A percentile compares a stretch with the other conserved stretches of the same genome.
Evolutionary conservation across 495 filamentous ascomycete species (phyloP).

Genomic region (Penicillium cataractarum): DNA sequence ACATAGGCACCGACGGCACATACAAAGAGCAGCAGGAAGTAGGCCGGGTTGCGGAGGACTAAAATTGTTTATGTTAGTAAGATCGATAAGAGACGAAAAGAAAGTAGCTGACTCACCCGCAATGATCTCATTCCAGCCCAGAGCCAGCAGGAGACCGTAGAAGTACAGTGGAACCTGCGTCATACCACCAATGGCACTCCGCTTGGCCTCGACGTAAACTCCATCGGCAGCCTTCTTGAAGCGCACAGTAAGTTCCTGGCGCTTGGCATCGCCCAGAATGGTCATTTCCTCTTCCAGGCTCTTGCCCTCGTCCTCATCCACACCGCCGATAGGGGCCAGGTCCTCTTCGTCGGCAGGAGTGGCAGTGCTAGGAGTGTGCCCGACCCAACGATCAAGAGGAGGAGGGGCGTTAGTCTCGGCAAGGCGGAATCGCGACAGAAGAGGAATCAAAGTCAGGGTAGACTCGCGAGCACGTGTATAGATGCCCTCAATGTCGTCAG

Average conservation of each 20-base stretch:
- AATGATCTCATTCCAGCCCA: constrained; percentile 97
- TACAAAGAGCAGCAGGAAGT: constrained; percentile 86
- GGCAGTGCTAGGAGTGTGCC: constrained; percentile 72
- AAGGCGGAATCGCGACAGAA: constrained; percentile 82
- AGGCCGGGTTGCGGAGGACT: constrained; percentile 91
- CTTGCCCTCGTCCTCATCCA: constrained; percentile 92
- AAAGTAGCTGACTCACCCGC: constrained; percentile 64
- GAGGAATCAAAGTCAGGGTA: constrained; percentile 84
- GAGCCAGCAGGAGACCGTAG: constrained; percentile 81
- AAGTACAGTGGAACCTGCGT: constrained; percentile 95
- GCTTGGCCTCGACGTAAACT: constrained; percentile 95
- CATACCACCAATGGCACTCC: constrained; percentile 92
- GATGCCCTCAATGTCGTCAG: constrained; percentile 93
- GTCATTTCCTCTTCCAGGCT: constrained; percentile 94
- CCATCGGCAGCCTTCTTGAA: constrained; percentile 98
- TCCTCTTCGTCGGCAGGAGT: constrained; percentile 89
- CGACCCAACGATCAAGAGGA: constrained; percentile 80
- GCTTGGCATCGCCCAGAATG: constrained; percentile 84
- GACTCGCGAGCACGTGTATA: constrained; percentile 91
- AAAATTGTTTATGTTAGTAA: constrained; percentile 18
- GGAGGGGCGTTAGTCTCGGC: constrained; percentile 71
- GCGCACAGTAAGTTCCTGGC: constrained; percentile 84
- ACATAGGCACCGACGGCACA: constrained; percentile 77
- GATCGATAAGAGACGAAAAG: neutral
- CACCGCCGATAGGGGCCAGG: constrained; percentile 78